phyloP scores from a whole-genome alignment of 2,329 filamentous ascomycete species.

The Penicillium sp. region DNA sequence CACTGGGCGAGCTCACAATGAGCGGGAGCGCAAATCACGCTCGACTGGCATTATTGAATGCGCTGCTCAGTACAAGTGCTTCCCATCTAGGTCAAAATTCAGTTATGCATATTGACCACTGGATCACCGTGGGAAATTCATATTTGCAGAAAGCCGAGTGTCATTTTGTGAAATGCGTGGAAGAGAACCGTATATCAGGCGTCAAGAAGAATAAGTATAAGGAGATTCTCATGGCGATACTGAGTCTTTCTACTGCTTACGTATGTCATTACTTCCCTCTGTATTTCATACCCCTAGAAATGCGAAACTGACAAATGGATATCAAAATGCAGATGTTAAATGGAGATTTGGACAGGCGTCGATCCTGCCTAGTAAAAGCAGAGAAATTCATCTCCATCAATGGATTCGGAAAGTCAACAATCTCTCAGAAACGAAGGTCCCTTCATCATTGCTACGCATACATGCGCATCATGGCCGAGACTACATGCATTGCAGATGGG shows the following conservation, averaged over 20 bases:
- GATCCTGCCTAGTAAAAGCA: conserved; percentile 23
- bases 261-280: conserved; percentile 16
- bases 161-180: conserved; percentile 21
- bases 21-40: conserved; percentile 12
- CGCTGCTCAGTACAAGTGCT: conserved; percentile 23
- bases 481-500: conserved; percentile 20
- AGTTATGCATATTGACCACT: not conserved
- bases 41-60: conserved; percentile 21
- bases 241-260: conserved; percentile 26
- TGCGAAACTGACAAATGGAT: not conserved
- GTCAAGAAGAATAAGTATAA: conserved; percentile 24
- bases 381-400: conserved; percentile 26
- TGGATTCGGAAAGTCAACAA: conserved; percentile 18
- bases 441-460: conserved; percentile 30
- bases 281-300: not conserved
- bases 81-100: conserved; percentile 24
- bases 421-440: conserved; percentile 25
- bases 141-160: conserved; percentile 19
- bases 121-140: conserved; percentile 10
- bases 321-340: conserved; percentile 23
- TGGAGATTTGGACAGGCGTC: conserved; percentile 22
- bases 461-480: conserved; percentile 33
- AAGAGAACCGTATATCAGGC: conserved; percentile 5
- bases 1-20: conserved; percentile 21
- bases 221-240: conserved; percentile 25